These are phyloP conservation scores for Pseudozyma tsukubaensis DNA, from an alignment of 1,284 basidiomycete species.

Conservation along the genomic window DNA sequence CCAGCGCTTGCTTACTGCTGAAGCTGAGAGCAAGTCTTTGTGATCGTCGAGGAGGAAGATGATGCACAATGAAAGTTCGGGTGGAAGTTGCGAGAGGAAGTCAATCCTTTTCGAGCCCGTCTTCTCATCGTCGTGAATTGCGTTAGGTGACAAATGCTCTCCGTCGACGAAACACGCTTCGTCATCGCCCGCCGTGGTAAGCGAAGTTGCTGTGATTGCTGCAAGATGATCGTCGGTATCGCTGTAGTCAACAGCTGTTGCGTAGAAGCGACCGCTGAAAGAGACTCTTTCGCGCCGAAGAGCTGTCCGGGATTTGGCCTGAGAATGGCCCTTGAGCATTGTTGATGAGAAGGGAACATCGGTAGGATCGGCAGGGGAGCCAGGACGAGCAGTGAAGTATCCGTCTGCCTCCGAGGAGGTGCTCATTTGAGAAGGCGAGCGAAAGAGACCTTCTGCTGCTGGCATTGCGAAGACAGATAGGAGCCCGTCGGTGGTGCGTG, in stretches of 20 bases:
- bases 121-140: background rate
- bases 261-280: slow-evolving; percentile 18
- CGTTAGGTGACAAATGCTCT: slow-evolving; percentile 6
- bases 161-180: slow-evolving; percentile 31
- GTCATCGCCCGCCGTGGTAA: slow-evolving; percentile 11
- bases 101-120: slow-evolving; percentile 23
- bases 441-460: slow-evolving; percentile 20
- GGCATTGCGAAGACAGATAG: slow-evolving; percentile 19
- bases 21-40: slow-evolving; percentile 30
- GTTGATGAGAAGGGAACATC: slow-evolving; percentile 8
- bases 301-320: slow-evolving; percentile 12
- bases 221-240: slow-evolving; percentile 19
- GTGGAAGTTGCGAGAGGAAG: slow-evolving; percentile 43
- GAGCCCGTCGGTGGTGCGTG: slow-evolving; percentile 8
- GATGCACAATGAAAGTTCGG: slow-evolving; percentile 52
- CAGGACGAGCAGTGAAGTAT: slow-evolving; percentile 39
- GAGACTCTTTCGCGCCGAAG: slow-evolving; percentile 23
- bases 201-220: background rate
- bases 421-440: slow-evolving; percentile 31
- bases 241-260: slow-evolving; percentile 9
- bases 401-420: slow-evolving; percentile 28
- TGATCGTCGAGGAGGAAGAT: slow-evolving; percentile 28
- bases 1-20: slow-evolving; percentile 42
- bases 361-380: slow-evolving; percentile 13
- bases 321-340: slow-evolving; percentile 12